Base-by-base conservation (phyloP, 1,139 yeast species). In the Wickerhamomyces sp. region DNA sequence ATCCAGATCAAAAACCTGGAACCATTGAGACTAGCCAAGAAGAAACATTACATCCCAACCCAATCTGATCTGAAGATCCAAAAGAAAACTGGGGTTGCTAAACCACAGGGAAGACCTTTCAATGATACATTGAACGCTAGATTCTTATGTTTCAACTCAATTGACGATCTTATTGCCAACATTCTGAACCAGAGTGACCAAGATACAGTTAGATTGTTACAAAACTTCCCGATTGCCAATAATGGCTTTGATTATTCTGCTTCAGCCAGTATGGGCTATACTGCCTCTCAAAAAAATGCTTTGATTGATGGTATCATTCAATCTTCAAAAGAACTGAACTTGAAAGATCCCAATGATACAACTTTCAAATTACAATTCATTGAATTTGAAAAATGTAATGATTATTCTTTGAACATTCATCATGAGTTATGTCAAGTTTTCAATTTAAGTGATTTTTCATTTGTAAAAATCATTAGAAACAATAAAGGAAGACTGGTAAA, bases 101-200 rank as follows among this genome's bases (percentile, higher is more conserved):
- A 59, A 45, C 52, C 65, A 3, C 72, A 69, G 47, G 75, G 75
- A 14, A 58, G 74, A 49, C 74, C 75, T 7, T 69, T 64, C 47
- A 65, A 69, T 15, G 60, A 62, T 7, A 57, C 58, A 10, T 49
- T 69, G 23, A 58, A 61, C 10, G 66, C 69, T 13, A 55, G 70
- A 39, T 67, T 69, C 44, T 46, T 57, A 14, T 51, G 52, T 40
- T 58, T 56, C 45, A 30, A 45, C 10, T 51, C 58, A 6, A 50
- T 53, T 7, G 58, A 58, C 18, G 55, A 53, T 18, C 39, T 58
- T 43, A 51, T 57, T 18, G 46, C 53, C 3, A 52, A 54, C 23
- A 13, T 58, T 29, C 33, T 55, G 35, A 52, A 46, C 37, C 44
- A 37, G 27, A 53, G 48, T 32, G 45, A 44, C 14, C 42, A 42